These are phyloP conservation scores for Astrothelium macrocarpum DNA, from an alignment of 495 filamentous ascomycete species.

Conservation along the genomic window DNA sequence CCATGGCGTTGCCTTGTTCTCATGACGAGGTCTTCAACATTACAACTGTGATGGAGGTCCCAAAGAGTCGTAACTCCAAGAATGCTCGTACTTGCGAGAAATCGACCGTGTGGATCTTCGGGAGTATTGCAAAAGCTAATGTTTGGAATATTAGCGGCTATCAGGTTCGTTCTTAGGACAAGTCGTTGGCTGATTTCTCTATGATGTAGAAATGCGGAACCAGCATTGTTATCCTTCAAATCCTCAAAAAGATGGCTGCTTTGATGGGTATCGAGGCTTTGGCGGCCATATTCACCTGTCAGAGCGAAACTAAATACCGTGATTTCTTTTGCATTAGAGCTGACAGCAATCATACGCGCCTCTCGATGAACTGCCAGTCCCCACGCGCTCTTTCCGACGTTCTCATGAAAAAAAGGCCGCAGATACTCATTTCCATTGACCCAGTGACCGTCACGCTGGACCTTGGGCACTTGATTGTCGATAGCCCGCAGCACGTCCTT, in stretches of 20 bases:
- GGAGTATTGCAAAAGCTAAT: slow-evolving; percentile 62
- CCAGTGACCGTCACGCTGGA: not conserved
- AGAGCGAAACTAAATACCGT: slow-evolving; percentile 68
- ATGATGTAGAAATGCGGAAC: not conserved
- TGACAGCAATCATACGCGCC: slow-evolving; percentile 69
- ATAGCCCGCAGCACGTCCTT: slow-evolving; percentile 43
- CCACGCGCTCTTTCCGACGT: slow-evolving; percentile 75
- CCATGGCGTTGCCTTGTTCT: not conserved
- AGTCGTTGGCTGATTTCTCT: not conserved
- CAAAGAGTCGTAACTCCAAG: slow-evolving; percentile 54
- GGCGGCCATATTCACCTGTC: slow-evolving; percentile 23
- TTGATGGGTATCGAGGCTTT: not conserved
- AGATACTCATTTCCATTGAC: slow-evolving; percentile 14
- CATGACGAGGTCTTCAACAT: not conserved
- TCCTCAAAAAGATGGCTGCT: not conserved
- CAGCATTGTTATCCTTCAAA: not conserved
- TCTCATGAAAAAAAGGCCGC: slow-evolving; percentile 59
- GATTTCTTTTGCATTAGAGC: slow-evolving; percentile 58
- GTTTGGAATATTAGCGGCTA: slow-evolving; percentile 59
- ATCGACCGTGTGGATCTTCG: slow-evolving; percentile 51
- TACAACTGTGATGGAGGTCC: slow-evolving; percentile 46
- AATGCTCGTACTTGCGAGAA: slow-evolving; percentile 69
- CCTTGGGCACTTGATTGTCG: slow-evolving; percentile 9
- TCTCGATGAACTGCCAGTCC: slow-evolving; percentile 76
- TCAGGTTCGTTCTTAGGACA: not conserved